Base-by-base conservation (phyloP, 345 rosid genomes). In the Laguncularia racemosa region DNA sequence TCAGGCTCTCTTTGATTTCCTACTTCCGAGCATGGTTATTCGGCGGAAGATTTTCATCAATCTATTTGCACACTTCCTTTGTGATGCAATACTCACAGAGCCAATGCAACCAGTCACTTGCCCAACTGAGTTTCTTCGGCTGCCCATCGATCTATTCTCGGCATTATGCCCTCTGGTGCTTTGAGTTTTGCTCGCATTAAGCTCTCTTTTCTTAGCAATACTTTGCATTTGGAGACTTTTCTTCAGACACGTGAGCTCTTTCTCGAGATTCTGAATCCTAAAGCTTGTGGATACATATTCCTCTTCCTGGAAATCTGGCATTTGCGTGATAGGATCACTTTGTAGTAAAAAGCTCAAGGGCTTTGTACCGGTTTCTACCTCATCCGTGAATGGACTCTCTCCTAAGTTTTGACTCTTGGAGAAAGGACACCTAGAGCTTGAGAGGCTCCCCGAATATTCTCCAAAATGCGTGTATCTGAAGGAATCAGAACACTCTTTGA, bases 401-500 rank as follows among this genome's bases (percentile, higher is more conserved):
- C 57, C 66, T 20, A 64, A 72, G 49, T 69, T 71, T 46, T 67
- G 72, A 73, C 69, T 82, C 57, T 62, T 72, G 62, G 85, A 73
- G 69, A 67, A 69, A 0, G 83, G 84, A 66, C 85, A 78, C 70
- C 75, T 79, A n/a, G 82, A 66, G 73, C 82, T 82, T 15, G 89
- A 55, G 0, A 81, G 70, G 76, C 80, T 79, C 14, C 79, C 78
- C 0, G 86, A 81, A 50, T 79, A 81, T 17, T 72, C 87, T 57
- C 73, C 79, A 12, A 58, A 48, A 33, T 76, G 72, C 61, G 66
- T 67, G 72, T 67, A 70, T 50, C 80, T 75, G 19, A 83, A 79
- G 0, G 85, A 83, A 18, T 81, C 76, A 4, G 93, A 85, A 59
- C 93, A 89, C 64, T 89, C 86, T 68, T 73, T 85, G 71, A 85